phyloP scores from a whole-genome alignment of 1,284 basidiomycete species.

The Exobasidium rhododendri region DNA sequence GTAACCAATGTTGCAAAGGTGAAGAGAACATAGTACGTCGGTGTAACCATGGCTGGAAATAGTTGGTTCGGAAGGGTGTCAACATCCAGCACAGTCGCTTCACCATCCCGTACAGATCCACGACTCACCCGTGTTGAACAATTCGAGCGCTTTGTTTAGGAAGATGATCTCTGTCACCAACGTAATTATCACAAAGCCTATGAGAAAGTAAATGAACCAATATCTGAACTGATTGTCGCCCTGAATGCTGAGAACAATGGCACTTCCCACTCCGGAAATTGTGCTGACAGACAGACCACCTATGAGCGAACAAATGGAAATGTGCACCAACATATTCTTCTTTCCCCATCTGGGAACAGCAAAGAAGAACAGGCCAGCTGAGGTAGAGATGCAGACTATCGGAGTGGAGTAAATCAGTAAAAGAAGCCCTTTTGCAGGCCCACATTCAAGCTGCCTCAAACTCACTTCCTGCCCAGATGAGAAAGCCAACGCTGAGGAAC shows the following conservation, averaged over 20 bases:
- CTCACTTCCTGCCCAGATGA: constrained; percentile 62
- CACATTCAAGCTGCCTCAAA: too few species aligned
- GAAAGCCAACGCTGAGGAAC: constrained; percentile 82
- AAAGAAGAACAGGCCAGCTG: constrained; percentile 60
- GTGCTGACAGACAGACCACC: constrained; percentile 94
- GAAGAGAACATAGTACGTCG: constrained; percentile 80
- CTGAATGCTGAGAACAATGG: constrained; percentile 79
- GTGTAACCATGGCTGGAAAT: constrained; percentile 71
- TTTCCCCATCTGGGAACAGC: constrained; percentile 84
- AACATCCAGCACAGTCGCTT: too few species aligned
- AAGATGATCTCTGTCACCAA: constrained; percentile 87
- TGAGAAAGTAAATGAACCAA: constrained; percentile 60
- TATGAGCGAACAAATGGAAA: constrained; percentile 75
- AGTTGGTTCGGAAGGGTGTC: constrained; percentile 48
- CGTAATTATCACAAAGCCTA: constrained; percentile 80
- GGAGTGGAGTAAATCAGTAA: background rate
- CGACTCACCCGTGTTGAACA: constrained; percentile 71
- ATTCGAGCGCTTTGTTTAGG: constrained; percentile 89
- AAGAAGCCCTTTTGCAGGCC: background rate
- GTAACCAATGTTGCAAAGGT: constrained; percentile 70
- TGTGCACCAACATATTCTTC: constrained; percentile 90
- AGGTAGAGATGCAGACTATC: constrained; percentile 33
- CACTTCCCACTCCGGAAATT: constrained; percentile 85
- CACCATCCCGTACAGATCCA: too few species aligned
- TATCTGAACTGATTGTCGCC: constrained; percentile 79